Evolutionary conservation across 345 rosid genomes (phyloP).

Genomic region (Cochlearia excelsa): DNA sequence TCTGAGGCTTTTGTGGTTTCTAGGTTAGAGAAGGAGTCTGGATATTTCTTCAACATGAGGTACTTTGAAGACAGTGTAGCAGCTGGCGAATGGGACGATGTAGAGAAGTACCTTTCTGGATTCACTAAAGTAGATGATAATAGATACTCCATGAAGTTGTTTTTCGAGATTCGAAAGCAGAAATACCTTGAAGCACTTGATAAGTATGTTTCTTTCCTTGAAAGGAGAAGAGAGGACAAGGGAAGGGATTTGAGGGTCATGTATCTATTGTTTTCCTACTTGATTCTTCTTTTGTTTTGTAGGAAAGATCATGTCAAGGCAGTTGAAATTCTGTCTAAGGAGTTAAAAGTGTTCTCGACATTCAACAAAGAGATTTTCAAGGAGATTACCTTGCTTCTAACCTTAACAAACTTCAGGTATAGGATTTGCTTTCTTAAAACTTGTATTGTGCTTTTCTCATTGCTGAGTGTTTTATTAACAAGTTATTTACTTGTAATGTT

Average conservation of each 20-base stretch:
- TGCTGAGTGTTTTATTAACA: no score
- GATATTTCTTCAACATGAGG: slow-evolving; percentile 43
- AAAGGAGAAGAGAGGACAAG: no score
- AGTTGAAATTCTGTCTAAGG: slow-evolving; percentile 44
- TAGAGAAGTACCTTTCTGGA: slow-evolving; percentile 43
- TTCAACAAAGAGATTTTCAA: slow-evolving; percentile 46
- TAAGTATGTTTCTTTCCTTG: slow-evolving; percentile 31
- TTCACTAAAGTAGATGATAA: slow-evolving; percentile 44
- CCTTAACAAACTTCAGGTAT: slow-evolving; percentile 42
- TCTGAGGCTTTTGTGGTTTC: background rate
- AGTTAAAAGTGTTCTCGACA: slow-evolving; percentile 43
- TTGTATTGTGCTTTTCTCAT: no score
- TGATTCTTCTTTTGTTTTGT: background rate
- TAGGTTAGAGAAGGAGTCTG: slow-evolving; percentile 43
- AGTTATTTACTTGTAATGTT: background rate
- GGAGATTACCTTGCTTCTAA: slow-evolving; percentile 45
- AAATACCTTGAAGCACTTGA: slow-evolving; percentile 45
- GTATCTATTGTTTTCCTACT: no score
- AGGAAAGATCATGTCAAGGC: slow-evolving; percentile 45
- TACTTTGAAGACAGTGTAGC: slow-evolving; percentile 39
- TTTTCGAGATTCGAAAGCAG: slow-evolving; percentile 44
- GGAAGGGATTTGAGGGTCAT: no score
- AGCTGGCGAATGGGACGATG: slow-evolving; percentile 46
- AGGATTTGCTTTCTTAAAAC: background rate
- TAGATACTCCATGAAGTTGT: slow-evolving; percentile 42